Percentiles rank a stretch among this genome's conserved stretches.
Conservation (phyloP, 2,329 filamentous ascomycete genomes). For the Gnomoniopsis sp. region DNA sequence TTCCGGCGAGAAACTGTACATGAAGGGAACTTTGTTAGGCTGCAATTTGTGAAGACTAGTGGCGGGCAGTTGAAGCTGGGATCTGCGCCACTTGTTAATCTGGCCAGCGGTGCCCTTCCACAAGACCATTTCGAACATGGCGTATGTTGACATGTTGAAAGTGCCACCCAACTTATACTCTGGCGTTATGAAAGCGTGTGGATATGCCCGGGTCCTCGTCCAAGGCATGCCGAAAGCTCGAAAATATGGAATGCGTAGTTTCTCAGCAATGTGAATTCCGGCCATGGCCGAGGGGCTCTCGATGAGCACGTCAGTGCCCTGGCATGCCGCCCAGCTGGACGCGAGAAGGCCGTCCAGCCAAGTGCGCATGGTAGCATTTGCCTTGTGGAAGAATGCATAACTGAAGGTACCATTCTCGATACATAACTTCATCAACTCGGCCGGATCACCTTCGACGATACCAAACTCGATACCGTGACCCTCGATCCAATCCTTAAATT, state of each 20-base stretch:
- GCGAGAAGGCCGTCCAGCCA: conserved; percentile 89
- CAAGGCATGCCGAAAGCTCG: conserved; percentile 98
- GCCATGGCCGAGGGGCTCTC: conserved; percentile 97
- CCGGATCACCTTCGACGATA: conserved; percentile 84
- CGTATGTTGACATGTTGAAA: conserved; percentile 93
- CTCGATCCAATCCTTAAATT: conserved; percentile 87
- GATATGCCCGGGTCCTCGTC: conserved; percentile 93
- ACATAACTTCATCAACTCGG: conserved; percentile 91
- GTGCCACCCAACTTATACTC: conserved; percentile 91
- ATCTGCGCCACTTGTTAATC: conserved; percentile 89
- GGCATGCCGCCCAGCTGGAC: conserved; percentile 79
- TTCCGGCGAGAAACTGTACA: conserved; percentile 94
- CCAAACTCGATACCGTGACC: conserved; percentile 93
- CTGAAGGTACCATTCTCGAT: conserved; percentile 98
- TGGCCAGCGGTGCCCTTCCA: conserved; percentile 92
- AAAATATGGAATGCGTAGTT: conserved; percentile 90
- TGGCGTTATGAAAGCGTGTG: conserved; percentile 91
- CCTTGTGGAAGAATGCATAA: conserved; percentile 82
- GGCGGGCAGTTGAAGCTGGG: conserved; percentile 70
- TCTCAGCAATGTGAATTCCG: conserved; percentile 95
- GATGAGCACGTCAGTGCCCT: conserved; percentile 85
- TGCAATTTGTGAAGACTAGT: conserved; percentile 90
- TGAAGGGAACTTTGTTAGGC: conserved; percentile 93
- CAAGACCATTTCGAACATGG: conserved; percentile 95
- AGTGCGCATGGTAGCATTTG: conserved; percentile 81